A percentile compares a stretch with the other conserved stretches of the same genome.
These are phyloP conservation scores for Kalanchoe fedtschenkoi DNA, from an alignment of 164 flowering plant genomes.

Conservation along the genomic window DNA sequence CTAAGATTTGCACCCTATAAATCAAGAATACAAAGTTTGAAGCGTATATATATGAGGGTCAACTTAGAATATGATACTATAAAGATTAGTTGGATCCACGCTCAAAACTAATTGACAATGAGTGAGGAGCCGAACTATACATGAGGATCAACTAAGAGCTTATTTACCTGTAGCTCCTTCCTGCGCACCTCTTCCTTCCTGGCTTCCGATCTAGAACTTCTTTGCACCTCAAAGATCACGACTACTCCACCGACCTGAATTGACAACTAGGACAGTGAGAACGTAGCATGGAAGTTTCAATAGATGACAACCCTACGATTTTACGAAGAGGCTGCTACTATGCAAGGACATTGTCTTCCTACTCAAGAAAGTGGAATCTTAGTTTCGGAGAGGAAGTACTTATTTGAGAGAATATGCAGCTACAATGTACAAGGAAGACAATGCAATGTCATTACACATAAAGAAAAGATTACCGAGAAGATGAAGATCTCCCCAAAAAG, in stretches of 20 bases:
- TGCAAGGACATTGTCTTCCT: too few species aligned
- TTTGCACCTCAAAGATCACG: slow-evolving; percentile 68
- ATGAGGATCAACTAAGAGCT: too few species aligned
- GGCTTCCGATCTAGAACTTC: slow-evolving; percentile 75
- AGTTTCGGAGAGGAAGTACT: background rate
- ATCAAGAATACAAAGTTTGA: too few species aligned
- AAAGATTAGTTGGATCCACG: too few species aligned
- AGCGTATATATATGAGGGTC: too few species aligned
- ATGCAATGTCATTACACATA: background rate
- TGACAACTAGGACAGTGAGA: background rate
- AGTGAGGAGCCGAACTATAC: too few species aligned
- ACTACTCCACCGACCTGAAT: slow-evolving; percentile 69
- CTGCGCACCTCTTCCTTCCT: slow-evolving; percentile 62
- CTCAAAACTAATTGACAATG: too few species aligned
- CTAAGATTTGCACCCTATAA: background rate
- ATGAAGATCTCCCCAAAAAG: slow-evolving; percentile 81
- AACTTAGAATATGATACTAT: too few species aligned
- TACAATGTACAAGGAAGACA: background rate
- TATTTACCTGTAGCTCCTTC: slow-evolving; percentile 49
- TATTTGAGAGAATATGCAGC: background rate
- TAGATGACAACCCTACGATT: background rate
- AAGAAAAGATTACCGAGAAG: slow-evolving; percentile 43
- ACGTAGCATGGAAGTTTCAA: background rate
- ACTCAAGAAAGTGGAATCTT: background rate
- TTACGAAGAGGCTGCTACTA: background rate